phyloP scores from a whole-genome alignment of 2,329 filamentous ascomycete genomes.

The Dothistroma septosporum region DNA sequence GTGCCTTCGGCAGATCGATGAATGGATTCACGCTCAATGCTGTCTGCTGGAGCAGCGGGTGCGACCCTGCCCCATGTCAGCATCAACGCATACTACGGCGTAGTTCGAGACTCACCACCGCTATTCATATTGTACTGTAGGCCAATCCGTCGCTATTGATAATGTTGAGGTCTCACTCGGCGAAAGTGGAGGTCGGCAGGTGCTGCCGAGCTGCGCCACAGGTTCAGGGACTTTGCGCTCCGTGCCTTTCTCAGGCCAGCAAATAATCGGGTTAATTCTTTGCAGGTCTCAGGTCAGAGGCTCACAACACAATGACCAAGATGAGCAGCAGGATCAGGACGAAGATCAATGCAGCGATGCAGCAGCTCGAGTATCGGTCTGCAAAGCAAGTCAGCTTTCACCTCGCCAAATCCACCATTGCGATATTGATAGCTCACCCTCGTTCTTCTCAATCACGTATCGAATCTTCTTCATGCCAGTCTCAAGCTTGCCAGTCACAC shows the following conservation, averaged over 20 bases:
- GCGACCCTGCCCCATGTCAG: constrained; percentile 49
- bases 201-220: constrained; percentile 14
- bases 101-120: constrained; percentile 26
- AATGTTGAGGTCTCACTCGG: constrained; percentile 3
- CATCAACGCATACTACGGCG: background rate
- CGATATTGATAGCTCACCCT: constrained; percentile 60
- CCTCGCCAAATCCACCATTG: constrained; percentile 11
- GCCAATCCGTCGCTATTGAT: background rate
- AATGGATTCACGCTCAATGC: constrained; percentile 93
- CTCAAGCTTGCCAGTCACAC: constrained; percentile 79
- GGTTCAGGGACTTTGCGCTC: constrained; percentile 5
- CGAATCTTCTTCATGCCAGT: constrained; percentile 82
- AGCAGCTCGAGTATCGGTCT: constrained; percentile 78
- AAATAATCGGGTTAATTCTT: background rate
- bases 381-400: constrained; percentile 14
- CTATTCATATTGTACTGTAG: constrained; percentile 28
- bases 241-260: background rate
- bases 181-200: constrained; percentile 8
- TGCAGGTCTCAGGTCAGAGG: background rate
- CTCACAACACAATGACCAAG: constrained; percentile 64
- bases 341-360: constrained; percentile 82
- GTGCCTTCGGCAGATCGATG: constrained; percentile 80
- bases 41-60: constrained; percentile 86
- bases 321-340: constrained; percentile 83
- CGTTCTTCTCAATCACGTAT: constrained; percentile 80